Evolutionary conservation across 352 stramenopile genomes (phyloP), one percentile per base, ranked within the genome.

Genomic region (Sclerospora graminicola): DNA sequence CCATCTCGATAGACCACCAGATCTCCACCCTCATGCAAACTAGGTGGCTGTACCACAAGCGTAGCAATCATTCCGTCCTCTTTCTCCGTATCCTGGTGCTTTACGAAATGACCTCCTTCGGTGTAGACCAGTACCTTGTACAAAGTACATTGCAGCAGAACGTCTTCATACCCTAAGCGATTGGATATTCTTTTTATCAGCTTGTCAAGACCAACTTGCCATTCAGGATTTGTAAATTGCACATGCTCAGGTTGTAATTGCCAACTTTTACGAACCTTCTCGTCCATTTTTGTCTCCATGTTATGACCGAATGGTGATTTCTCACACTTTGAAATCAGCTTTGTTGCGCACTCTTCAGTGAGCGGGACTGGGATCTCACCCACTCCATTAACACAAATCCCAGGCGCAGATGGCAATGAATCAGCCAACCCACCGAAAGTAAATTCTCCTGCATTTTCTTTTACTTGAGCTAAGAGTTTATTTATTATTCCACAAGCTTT

Each of bases 51-150:
- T 3, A 82, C n/a, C 13, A 80, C 49, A 8, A 83, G 39, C 13
- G 66, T 80, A 1, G 62, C 67, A 18, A 78, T 69, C 70, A 69
- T 76, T 9, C 64, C 65, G 6, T 54, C 55, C 29, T 83, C 45
- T 21, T 80, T 80, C 51, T 83, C 66, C 4, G 57, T 79, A 37
- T 80, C 65, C 32, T 66, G 54, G 36, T 80, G 59, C 7, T 57
- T 59, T 1, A 53, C 26, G 41, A 72, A 80, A 34, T 73, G 33
- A 15, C 64, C 53, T 28, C 51, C 63, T 37, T 57, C 10, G 30
- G 58, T 67, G 10, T 78, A 81, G 11, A 81, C 38, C 10, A 80
- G 34, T 21, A 80, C n/a, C 43, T 83, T 78, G 62, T 78, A 70
- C 26, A 58, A 24, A 5, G 36, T n/a, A 15, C 56, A 56, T 1